These are phyloP conservation scores for Nemania sp. DNA, from an alignment of 2,329 filamentous ascomycete genomes.

Conservation along the genomic window DNA sequence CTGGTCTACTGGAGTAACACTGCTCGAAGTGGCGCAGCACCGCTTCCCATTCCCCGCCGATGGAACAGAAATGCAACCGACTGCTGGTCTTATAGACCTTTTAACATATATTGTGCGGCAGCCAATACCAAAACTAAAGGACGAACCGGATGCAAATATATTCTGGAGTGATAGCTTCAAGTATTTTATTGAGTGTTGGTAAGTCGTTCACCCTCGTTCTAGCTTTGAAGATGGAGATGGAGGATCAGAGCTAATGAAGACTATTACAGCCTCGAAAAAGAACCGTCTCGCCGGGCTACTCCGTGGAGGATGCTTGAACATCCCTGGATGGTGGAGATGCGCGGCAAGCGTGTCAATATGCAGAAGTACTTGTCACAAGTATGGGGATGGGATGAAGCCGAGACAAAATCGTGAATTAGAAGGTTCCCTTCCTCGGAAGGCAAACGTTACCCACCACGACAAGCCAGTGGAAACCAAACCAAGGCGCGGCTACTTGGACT, in stretches of 20 bases:
- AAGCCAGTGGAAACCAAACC: not conserved
- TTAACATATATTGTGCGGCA: conserved; percentile 98
- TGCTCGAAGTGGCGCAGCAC: conserved; percentile 99
- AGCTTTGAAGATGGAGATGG: conserved; percentile 4
- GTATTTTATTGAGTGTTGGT: conserved; percentile 99
- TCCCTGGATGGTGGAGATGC: conserved; percentile 99
- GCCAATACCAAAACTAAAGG: conserved; percentile 93
- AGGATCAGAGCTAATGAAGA: conserved; percentile 29
- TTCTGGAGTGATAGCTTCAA: conserved; percentile 98
- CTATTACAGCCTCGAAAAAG: conserved; percentile 84
- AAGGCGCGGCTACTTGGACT: not conserved
- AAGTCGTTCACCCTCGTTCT: conserved; percentile 54
- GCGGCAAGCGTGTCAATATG: conserved; percentile 97
- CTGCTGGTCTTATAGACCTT: conserved; percentile 92
- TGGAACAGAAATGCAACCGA: conserved; percentile 93
- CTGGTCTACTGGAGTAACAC: conserved; percentile 95
- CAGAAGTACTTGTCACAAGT: conserved; percentile 91
- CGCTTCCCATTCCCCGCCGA: conserved; percentile 98
- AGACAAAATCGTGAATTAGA: conserved; percentile 40
- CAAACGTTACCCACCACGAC: not conserved
- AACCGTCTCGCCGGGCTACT: conserved; percentile 84
- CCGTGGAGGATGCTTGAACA: conserved; percentile 99
- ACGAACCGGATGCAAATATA: conserved; percentile 89
- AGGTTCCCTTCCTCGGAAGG: not conserved
- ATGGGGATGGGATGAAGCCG: conserved; percentile 91